Evolutionary conservation across 441 rosid species (phyloP).

Genomic region (Corymbia calophylla): DNA sequence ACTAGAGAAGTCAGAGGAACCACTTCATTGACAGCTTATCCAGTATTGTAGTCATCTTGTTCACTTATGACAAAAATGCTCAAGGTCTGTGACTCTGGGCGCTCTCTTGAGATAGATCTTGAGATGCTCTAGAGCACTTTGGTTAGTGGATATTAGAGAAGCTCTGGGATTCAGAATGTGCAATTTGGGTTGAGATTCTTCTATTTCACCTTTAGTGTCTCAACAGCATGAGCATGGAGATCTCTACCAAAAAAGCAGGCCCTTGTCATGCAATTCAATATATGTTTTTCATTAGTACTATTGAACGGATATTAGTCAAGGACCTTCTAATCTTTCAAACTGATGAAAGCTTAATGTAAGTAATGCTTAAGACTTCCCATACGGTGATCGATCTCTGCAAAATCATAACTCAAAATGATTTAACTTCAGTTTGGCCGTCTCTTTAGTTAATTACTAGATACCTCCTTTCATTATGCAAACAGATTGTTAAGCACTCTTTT

Average conservation of each 20-base stretch:
- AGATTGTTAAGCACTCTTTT: too few relatives aligned
- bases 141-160: background rate
- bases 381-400: background rate
- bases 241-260: background rate
- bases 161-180: background rate
- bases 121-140: background rate
- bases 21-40: background rate
- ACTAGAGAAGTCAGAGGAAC: background rate
- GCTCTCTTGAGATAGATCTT: background rate
- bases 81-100: background rate
- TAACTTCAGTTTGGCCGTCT: too few relatives aligned
- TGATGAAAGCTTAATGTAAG: background rate
- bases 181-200: background rate
- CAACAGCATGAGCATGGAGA: background rate
- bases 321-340: background rate
- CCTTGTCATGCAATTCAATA: background rate
- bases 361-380: background rate
- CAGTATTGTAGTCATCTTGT: background rate
- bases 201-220: background rate
- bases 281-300: background rate
- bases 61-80: background rate
- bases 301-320: background rate
- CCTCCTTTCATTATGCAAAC: too few relatives aligned
- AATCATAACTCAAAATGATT: background rate
- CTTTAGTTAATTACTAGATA: too few relatives aligned